Conservation (phyloP, 805 yeast species). For the Lachancea cidri region DNA sequence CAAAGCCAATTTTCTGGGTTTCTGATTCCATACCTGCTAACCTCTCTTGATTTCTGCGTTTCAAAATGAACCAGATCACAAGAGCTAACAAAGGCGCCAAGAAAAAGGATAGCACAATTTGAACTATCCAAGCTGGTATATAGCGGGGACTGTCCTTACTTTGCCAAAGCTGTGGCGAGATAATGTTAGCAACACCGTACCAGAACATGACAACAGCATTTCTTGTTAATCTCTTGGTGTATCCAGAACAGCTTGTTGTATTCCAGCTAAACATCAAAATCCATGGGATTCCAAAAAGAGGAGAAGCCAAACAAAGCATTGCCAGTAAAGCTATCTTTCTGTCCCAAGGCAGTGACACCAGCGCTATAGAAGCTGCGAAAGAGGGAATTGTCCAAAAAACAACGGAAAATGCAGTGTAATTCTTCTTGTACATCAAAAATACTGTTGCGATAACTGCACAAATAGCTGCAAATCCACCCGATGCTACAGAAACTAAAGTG, state of each 20-base stretch:
- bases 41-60: constrained; percentile 41
- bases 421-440: constrained; percentile 30
- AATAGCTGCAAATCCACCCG: constrained; percentile 45
- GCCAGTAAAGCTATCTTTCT: constrained; percentile 44
- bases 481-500: constrained; percentile 49
- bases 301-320: constrained; percentile 43
- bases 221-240: constrained; percentile 47
- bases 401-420: constrained; percentile 37
- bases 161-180: constrained; percentile 55
- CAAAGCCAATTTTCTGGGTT: constrained; percentile 25
- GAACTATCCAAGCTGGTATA: constrained; percentile 48
- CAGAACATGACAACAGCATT: constrained; percentile 42
- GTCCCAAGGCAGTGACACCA: constrained; percentile 41
- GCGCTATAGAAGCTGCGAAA: constrained; percentile 41
- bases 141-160: constrained; percentile 42
- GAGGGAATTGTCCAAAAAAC: constrained; percentile 40
- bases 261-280: constrained; percentile 36
- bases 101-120: constrained; percentile 47
- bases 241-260: constrained; percentile 38
- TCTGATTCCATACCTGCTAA: constrained; percentile 16
- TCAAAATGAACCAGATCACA: constrained; percentile 42
- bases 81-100: constrained; percentile 41
- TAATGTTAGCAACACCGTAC: constrained; percentile 45
- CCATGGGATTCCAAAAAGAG: constrained; percentile 41
- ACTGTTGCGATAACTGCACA: constrained; percentile 37